These are phyloP conservation scores for Auricularia sp. DNA, from an alignment of 768 basidiomycete genomes.

Conservation along the genomic window DNA sequence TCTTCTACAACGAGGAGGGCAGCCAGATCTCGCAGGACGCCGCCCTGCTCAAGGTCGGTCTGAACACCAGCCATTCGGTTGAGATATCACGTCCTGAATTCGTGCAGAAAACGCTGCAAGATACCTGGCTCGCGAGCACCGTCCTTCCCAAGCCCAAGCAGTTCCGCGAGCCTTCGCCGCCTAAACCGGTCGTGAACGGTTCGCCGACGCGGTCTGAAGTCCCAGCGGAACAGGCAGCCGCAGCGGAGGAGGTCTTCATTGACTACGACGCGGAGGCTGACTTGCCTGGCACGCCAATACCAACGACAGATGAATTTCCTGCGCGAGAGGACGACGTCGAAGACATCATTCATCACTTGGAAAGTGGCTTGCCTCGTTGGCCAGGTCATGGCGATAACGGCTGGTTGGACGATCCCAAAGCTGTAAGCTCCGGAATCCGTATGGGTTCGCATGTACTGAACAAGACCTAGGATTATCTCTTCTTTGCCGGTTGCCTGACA, in stretches of 20 bases:
- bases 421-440: conserved; percentile 24
- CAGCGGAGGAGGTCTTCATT: conserved; percentile 13
- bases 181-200: background rate
- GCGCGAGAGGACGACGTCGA: conserved; percentile 58
- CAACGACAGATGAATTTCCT: background rate
- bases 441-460: background rate
- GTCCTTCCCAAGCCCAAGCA: conserved; percentile 38
- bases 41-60: conserved; percentile 47
- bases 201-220: background rate
- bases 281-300: conserved; percentile 22
- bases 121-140: conserved; percentile 61
- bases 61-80: conserved; percentile 15
- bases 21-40: conserved; percentile 72
- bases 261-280: conserved; percentile 24
- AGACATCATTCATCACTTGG: conserved; percentile 65
- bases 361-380: conserved; percentile 63
- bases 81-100: background rate
- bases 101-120: conserved; percentile 47
- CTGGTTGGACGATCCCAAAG: conserved; percentile 48
- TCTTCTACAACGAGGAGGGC: conserved; percentile 73
- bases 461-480: background rate
- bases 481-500: conserved; percentile 8
- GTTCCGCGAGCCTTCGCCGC: background rate
- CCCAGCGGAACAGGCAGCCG: background rate
- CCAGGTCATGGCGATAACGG: conserved; percentile 58